Base-by-base conservation (phyloP, 306 rosid species). In the Cicer bijugum region DNA sequence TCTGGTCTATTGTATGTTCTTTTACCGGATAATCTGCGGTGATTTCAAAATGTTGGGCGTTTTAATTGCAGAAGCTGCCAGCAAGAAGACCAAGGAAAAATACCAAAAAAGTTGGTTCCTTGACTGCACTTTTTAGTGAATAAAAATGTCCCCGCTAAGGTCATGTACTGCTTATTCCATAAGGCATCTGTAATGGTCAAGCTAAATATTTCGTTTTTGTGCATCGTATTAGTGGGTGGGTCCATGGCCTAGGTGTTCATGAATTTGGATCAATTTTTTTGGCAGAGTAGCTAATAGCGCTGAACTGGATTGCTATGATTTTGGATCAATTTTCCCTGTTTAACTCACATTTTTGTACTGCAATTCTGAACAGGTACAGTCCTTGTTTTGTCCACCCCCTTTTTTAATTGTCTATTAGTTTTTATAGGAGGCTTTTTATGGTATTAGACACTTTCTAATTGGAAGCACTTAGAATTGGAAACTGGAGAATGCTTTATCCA, bases 51-150 rank as follows among this genome's bases (percentile, higher is more conserved):
- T 23, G 15, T 12, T 0, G 2, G 7, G 19, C 8, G 4, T 59
- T 46, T 43, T 23, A 53, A 28, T 23, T 0, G 38, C 0, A 33
- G 61, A 12, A 23, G 19, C 71, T 16, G 12, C 7, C 53, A 68
- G 72, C 52, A 50, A 65, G 60, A 62, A 65, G 60, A 62, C 50
- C 43, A 6, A 42, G 43, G 12, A 39, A 51, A 35, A 69, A 14
- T 60, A 53, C 67, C 11, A 39, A n/a, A 55, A 67, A 5, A 12
- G 38, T 56, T 8, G 69, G 33, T 69, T 69, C 38, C 42, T 74
- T 15, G 64, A 23, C 10, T 62, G 65, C 52, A 53, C 39, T 42
- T 47, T 46, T 64, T 53, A 52, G 57, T 62, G 12, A 51, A 67
- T 45, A 11, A 33, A 39, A 8, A 44, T 10, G 43, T 51, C 67